Evolutionary conservation across 805 yeast species (phyloP), one percentile per base, ranked within the genome.

Genomic region (Schizosaccharomyces lindneri): DNA sequence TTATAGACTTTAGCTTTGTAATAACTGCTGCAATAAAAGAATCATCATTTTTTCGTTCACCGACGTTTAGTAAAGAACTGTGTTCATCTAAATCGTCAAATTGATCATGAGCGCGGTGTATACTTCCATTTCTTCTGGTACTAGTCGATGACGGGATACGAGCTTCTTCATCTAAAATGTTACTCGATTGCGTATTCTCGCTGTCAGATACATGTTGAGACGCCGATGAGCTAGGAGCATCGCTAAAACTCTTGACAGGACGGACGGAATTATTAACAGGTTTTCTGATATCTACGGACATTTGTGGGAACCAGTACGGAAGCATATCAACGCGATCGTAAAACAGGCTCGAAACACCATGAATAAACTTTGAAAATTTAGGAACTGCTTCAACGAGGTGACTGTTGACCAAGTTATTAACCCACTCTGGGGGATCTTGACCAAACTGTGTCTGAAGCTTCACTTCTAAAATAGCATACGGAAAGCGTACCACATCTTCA

Each of bases 341-440:
- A 65, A 93, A 74, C 68, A 93, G 74, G n/a, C 93, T 78, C 5
- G 99, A 95, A 63, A 87, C 82, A 67, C 99, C 99, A 69, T 93
- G 98, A 67, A 93, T 90, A 69, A 93, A 93, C 72, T 93, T 93
- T 62, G 97, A 90, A 72, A 87, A 93, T 73, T 93, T 93, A 36
- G 98, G 98, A 55, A 93, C 96, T 1, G 97, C 97, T 73, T 93
- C 98, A 55, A 93, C 99, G 61, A 93, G 76, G 72, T 93, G 98
- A 36, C 94, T 84, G 0, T 89, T 75, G 43, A 90, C 89, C 71
- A 93, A 78, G 66, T 90, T 95, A 66, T 93, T 80, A 60, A 93
- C 95, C 99, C 99, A 93, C 64, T 79, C 83, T 9, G 99, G 98
- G 36, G 99, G 98, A 72, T 93, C 98, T 74, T 93, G 99, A 62